Evolutionary conservation across 805 yeast genomes (phyloP).

Genomic region (Starmerella stigmatis): DNA sequence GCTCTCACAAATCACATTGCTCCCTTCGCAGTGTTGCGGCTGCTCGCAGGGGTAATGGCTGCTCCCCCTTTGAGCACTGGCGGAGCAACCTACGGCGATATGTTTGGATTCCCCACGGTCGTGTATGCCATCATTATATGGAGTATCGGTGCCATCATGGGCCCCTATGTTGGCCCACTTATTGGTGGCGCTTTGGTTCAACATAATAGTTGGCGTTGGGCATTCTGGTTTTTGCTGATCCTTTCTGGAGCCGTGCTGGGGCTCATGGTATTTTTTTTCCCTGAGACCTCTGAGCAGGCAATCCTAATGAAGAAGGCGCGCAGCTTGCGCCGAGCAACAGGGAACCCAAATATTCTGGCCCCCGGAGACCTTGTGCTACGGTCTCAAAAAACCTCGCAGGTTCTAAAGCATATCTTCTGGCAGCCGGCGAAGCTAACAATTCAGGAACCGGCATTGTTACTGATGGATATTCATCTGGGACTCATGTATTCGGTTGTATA

Average conservation of each 20-base stretch:
- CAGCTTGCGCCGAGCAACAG: constrained; percentile 38
- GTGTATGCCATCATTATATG: constrained; percentile 43
- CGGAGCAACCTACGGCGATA: constrained; percentile 48
- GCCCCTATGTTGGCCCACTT: constrained; percentile 48
- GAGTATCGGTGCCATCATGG: constrained; percentile 45
- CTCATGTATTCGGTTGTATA: constrained; percentile 44
- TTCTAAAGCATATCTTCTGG: constrained; percentile 20
- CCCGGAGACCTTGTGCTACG: constrained; percentile 17
- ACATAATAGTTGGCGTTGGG: constrained; percentile 42
- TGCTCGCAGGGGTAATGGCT: constrained; percentile 47
- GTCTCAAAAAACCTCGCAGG: not conserved
- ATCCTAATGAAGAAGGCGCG: constrained; percentile 40
- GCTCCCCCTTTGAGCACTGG: constrained; percentile 50
- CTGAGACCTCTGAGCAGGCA: constrained; percentile 42
- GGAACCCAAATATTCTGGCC: constrained; percentile 10
- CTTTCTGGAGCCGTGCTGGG: constrained; percentile 32
- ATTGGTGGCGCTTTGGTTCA: constrained; percentile 43
- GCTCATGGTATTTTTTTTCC: constrained; percentile 34
- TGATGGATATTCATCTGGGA: constrained; percentile 43
- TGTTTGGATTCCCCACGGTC: constrained; percentile 34
- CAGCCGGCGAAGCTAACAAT: constrained; percentile 40
- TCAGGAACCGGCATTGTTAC: constrained; percentile 45
- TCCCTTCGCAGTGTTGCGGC: constrained; percentile 41
- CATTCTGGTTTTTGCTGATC: constrained; percentile 42
- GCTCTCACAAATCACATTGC: constrained; percentile 45